phyloP scores from a whole-genome alignment of 2,329 filamentous ascomycete species.

The Daldinia eschscholtzii region DNA sequence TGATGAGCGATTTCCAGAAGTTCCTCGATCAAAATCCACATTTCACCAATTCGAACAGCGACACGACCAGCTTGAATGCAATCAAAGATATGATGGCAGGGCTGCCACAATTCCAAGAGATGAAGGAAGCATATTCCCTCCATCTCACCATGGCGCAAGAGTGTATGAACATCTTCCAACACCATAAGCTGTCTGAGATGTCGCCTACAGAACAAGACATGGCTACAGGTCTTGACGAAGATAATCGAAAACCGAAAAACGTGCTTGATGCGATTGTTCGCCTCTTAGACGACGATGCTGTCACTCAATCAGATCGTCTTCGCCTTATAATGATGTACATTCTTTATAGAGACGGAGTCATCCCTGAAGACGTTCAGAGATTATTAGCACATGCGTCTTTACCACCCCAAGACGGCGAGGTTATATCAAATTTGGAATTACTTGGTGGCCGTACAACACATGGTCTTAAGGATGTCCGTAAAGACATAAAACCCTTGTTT shows the following conservation, averaged over 20 bases:
- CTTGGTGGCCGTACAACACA: conserved; percentile 81
- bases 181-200: conserved; percentile 86
- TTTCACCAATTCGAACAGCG: conserved; percentile 80
- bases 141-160: conserved; percentile 98
- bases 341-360: conserved; percentile 86
- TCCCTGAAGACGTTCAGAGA: conserved; percentile 85
- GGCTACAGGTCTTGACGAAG: conserved; percentile 92
- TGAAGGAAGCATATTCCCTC: conserved; percentile 94
- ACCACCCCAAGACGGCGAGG: conserved; percentile 77
- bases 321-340: conserved; percentile 88
- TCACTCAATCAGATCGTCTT: conserved; percentile 79
- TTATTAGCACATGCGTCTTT: conserved; percentile 86
- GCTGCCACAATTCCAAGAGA: conserved; percentile 92
- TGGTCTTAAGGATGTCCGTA: conserved; percentile 80
- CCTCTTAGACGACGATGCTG: conserved; percentile 85
- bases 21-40: conserved; percentile 93
- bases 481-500: conserved; percentile 76
- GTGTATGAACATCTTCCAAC: conserved; percentile 93
- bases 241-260: conserved; percentile 90
- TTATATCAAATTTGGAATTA: conserved; percentile 82
- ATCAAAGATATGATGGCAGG: conserved; percentile 98
- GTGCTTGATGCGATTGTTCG: conserved; percentile 86
- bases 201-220: conserved; percentile 91
- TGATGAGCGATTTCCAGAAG: conserved; percentile 91
- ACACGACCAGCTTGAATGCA: conserved; percentile 83